Evolutionary conservation across 352 stramenopile genomes (phyloP).

Genomic region (Lagenidium giganteum): DNA sequence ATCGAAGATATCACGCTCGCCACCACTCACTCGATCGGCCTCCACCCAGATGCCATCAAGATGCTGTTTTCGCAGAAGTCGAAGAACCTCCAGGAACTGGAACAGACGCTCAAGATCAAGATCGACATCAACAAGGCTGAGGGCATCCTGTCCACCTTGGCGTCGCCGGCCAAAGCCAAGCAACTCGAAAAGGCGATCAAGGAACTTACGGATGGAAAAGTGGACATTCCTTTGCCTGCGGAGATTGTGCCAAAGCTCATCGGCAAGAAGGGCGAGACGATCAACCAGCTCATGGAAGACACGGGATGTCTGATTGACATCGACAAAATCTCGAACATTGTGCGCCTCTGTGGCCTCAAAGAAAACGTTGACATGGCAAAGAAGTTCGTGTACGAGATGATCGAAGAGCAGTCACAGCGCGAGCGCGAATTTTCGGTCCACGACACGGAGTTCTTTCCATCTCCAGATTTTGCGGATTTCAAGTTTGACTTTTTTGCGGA

Average conservation of each 20-base stretch:
- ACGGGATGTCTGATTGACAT: slow-evolving; percentile 70
- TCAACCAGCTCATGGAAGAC: slow-evolving; percentile 82
- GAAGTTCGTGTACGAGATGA: slow-evolving; percentile 53
- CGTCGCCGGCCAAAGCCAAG: slow-evolving; percentile 43
- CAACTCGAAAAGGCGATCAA: slow-evolving; percentile 51
- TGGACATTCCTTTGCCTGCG: slow-evolving; percentile 53
- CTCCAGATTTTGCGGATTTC: slow-evolving; percentile 30
- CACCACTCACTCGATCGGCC: slow-evolving; percentile 54
- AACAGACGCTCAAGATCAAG: slow-evolving; percentile 49
- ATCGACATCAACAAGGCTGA: slow-evolving; percentile 68
- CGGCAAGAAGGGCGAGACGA: slow-evolving; percentile 80
- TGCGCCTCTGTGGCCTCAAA: slow-evolving; percentile 53
- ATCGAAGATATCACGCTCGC: slow-evolving; percentile 74
- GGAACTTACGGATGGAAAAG: slow-evolving; percentile 42
- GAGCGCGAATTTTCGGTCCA: slow-evolving; percentile 43
- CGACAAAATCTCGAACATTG: slow-evolving; percentile 69
- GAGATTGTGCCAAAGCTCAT: slow-evolving; percentile 82
- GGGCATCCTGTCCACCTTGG: slow-evolving; percentile 50
- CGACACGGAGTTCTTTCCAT: slow-evolving; percentile 35
- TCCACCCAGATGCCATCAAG: slow-evolving; percentile 75
- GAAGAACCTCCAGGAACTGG: slow-evolving; percentile 65
- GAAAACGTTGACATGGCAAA: slow-evolving; percentile 51
- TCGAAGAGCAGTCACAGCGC: slow-evolving; percentile 57
- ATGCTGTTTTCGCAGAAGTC: slow-evolving; percentile 73
- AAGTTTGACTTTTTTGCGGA: slow-evolving; percentile 79